Evolutionary conservation across 2,329 filamentous ascomycete genomes (phyloP), one percentile per base, ranked within the genome.

Genomic region (Monilinia fructicola): DNA sequence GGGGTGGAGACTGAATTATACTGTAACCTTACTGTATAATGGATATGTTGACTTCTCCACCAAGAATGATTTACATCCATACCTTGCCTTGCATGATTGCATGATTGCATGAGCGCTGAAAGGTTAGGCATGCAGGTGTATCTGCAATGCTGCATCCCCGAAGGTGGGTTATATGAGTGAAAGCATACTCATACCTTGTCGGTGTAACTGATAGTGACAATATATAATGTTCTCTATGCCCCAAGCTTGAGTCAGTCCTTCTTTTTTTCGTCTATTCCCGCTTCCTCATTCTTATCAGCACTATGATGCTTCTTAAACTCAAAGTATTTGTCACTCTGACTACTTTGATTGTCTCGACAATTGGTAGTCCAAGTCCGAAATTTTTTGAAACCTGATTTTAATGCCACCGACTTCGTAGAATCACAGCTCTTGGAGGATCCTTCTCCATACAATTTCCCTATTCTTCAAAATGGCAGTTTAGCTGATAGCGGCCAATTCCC

Each of bases 401-500:
- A 65, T 42, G 31, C 18, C 26, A 60, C 63, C 21, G 63, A 59
- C 26, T 53, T 65, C 35, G 73, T 77, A 46, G 73, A 74, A 4
- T 73, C 71, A n/a, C 78, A 80, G 69, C 72, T 76, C 42, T 65
- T 79, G 14, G 71, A 70, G 6, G 70, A 75, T 16, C 76, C 75
- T 18, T 76, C 71, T 68, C 72, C 73, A 42, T 79, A 76, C 70
- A 74, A 80, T 62, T 80, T 81, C 69, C 79, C 79, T 16, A 62
- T 74, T 18, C 68, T 78, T 60, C 75, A 75, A 55, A 73, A 75
- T 70, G 71, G 73, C 64, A 75, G 76, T 11, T 48, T 55, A 35
- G 69, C 64, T n/a, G 64, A 70, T 31, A 71, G 64, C 40, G 73
- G 72, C 26, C 70, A 70, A 42, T 91, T 91, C 72, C 84, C 86